Evolutionary conservation across 805 yeast species (phyloP).

Genomic region (Wickerhamiella azymoides): DNA sequence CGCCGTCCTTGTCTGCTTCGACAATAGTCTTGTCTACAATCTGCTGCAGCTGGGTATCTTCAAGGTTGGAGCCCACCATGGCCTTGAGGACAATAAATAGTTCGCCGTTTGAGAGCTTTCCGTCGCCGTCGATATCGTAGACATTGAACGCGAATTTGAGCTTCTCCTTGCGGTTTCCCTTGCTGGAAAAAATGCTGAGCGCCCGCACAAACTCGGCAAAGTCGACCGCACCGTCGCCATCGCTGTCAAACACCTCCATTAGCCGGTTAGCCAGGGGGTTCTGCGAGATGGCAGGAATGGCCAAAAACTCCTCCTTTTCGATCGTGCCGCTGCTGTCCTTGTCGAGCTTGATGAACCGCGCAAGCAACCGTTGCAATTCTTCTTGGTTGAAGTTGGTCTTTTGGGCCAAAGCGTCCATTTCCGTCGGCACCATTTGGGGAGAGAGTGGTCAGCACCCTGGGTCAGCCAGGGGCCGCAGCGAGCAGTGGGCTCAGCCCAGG

Average conservation of each 20-base stretch:
- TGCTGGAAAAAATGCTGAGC: slow-evolving; percentile 73
- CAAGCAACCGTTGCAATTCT: slow-evolving; percentile 81
- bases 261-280: slow-evolving; percentile 84
- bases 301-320: slow-evolving; percentile 77
- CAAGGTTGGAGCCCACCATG: slow-evolving; percentile 91
- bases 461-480: too few species aligned
- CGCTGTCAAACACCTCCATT: slow-evolving; percentile 88
- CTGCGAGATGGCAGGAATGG: slow-evolving; percentile 81
- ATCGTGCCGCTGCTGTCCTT: slow-evolving; percentile 86
- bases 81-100: slow-evolving; percentile 78
- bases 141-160: slow-evolving; percentile 80
- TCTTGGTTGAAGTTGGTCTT: slow-evolving; percentile 50
- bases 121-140: slow-evolving; percentile 92
- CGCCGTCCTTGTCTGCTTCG: slow-evolving; percentile 83
- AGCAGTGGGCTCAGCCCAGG: too few species aligned
- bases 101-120: slow-evolving; percentile 90
- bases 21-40: slow-evolving; percentile 92
- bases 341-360: slow-evolving; percentile 89
- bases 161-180: slow-evolving; percentile 69
- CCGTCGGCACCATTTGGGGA: too few species aligned
- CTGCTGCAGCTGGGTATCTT: slow-evolving; percentile 81
- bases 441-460: slow-evolving; percentile 4
- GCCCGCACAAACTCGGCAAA: slow-evolving; percentile 88
- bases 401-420: slow-evolving; percentile 20
- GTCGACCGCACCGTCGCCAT: slow-evolving; percentile 85